Conservation (phyloP, 2,329 filamentous ascomycete genomes). For the Alternaria longipes region DNA sequence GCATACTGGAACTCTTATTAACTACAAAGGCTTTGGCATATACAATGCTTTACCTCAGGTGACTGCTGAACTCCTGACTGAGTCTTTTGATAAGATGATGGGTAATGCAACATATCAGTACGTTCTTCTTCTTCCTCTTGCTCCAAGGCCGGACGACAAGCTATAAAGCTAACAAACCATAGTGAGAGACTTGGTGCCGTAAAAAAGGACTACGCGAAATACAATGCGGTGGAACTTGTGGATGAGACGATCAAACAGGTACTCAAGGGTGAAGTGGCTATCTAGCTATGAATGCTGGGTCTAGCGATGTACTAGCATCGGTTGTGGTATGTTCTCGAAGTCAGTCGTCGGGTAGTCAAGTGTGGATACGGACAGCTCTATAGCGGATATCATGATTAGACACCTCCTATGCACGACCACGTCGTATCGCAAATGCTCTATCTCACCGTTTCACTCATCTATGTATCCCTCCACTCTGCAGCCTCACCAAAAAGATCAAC, state of each 20-base stretch:
- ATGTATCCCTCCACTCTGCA: fast-evolving
- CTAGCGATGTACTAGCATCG: background rate
- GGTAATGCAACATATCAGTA: constrained; percentile 12
- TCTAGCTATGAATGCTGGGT: background rate
- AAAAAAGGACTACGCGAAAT: constrained; percentile 10
- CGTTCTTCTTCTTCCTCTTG: background rate
- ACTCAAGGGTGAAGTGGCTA: background rate
- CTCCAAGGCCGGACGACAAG: background rate
- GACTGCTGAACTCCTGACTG: background rate
- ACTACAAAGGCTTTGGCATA: constrained; percentile 18
- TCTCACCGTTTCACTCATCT: background rate
- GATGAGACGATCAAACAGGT: constrained; percentile 13
- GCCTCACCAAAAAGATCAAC: background rate
- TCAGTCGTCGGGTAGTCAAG: too few species aligned
- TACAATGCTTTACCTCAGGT: constrained; percentile 15
- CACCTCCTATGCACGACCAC: background rate
- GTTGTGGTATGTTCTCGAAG: background rate
- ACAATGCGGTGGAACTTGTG: constrained; percentile 16
- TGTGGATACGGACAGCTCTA: background rate
- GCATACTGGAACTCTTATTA: constrained; percentile 49
- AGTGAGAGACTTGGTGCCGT: constrained; percentile 7
- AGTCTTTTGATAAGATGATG: constrained; percentile 15
- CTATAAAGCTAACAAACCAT: background rate
- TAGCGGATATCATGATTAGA: background rate
- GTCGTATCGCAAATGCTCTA: background rate